phyloP scores from a whole-genome alignment of 495 filamentous ascomycete species.

The Aspergillus affinis region DNA sequence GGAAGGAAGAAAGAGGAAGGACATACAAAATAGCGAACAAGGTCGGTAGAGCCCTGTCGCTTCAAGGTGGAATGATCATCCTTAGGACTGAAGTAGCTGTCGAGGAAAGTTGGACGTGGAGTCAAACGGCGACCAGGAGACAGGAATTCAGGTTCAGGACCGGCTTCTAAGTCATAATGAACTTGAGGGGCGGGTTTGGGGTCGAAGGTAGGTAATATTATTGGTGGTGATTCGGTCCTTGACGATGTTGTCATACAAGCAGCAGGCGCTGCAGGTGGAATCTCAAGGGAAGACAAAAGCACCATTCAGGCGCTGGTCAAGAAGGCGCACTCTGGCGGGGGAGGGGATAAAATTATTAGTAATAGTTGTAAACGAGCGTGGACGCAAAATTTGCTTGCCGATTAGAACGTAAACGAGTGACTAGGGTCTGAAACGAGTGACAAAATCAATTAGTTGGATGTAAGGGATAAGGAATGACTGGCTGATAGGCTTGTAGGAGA shows the following conservation, averaged over 20 bases:
- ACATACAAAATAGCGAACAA: conserved; percentile 48
- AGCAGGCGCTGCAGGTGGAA: conserved; percentile 5
- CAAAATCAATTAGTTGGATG: not conserved
- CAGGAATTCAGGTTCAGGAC: not conserved
- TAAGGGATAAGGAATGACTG: not conserved
- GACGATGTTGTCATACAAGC: conserved; percentile 7
- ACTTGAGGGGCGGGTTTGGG: not conserved
- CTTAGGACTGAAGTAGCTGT: conserved; percentile 32
- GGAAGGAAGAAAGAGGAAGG: not conserved
- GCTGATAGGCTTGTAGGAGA: not conserved
- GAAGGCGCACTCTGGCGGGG: conserved; percentile 1
- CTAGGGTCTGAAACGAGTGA: not conserved
- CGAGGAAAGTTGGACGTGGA: conserved; percentile 40
- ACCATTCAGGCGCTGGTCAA: conserved; percentile 5
- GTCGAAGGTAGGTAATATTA: not conserved
- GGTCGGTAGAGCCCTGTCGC: conserved; percentile 31
- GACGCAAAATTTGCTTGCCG: not conserved
- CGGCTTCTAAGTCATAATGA: conserved; percentile 3
- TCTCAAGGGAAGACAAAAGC: not conserved
- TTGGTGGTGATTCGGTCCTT: not conserved
- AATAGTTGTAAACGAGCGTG: not conserved
- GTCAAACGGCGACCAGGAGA: conserved; percentile 26
- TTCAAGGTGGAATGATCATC: conserved; percentile 36
- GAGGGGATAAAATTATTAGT: not conserved
- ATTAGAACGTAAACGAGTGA: not conserved